A percentile compares a stretch with the other conserved stretches of the same genome.
phyloP scores from a whole-genome alignment of 768 basidiomycete species.

The Agrocybe chaxingu region DNA sequence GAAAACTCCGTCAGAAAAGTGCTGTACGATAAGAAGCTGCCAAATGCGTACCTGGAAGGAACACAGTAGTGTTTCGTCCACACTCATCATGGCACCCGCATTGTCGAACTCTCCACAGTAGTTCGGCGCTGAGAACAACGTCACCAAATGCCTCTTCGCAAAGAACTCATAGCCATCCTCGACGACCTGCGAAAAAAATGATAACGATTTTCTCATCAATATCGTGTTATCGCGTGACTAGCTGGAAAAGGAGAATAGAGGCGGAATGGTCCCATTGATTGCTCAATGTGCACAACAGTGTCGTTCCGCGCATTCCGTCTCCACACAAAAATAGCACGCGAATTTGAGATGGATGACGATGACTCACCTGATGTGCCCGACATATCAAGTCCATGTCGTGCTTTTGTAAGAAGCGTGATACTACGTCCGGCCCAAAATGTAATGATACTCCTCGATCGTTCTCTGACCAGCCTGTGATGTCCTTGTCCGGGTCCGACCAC shows the following conservation, averaged over 20 bases:
- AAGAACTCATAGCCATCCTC: conserved; percentile 99
- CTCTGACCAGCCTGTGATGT: conserved; percentile 99
- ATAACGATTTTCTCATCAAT: conserved; percentile 6
- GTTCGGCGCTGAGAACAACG: conserved; percentile 94
- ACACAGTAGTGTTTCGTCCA: conserved; percentile 94
- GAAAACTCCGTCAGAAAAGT: background rate
- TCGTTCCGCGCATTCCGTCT: background rate
- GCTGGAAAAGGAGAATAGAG: background rate
- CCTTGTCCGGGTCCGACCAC: conserved; percentile 99
- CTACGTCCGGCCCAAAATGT: conserved; percentile 97
- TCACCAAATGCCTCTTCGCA: conserved; percentile 95
- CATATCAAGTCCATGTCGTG: conserved; percentile 99
- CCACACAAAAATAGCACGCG: conserved; percentile 2
- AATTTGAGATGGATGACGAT: background rate
- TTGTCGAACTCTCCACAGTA: conserved; percentile 98
- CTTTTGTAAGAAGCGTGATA: conserved; percentile 97
- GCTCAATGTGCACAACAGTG: background rate
- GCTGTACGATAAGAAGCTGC: background rate
- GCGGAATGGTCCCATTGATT: background rate
- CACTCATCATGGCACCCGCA: conserved; percentile 99
- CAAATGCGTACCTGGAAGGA: conserved; percentile 82
- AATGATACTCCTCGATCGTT: conserved; percentile 97
- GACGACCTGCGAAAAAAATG: conserved; percentile 63
- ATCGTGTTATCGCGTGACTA: background rate
- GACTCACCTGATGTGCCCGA: conserved; percentile 90